Evolutionary conservation across 129 eudicot species (phyloP).

Genomic region (Flaveria bidentis): DNA sequence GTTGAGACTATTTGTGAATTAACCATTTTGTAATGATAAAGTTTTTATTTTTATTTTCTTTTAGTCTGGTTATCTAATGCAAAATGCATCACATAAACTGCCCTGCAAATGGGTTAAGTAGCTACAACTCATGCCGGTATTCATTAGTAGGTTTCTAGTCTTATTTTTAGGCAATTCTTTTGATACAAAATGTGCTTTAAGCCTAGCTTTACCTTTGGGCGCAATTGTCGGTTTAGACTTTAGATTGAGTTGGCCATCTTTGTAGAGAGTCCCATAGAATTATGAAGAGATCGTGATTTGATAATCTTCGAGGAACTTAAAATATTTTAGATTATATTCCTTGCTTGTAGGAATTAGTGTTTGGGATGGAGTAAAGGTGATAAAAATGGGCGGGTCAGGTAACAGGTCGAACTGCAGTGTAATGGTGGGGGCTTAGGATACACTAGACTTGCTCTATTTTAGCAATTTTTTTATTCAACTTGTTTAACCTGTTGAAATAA

Average conservation of each 20-base stretch:
- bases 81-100: background rate
- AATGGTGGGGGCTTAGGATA: no score
- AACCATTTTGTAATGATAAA: conserved; percentile 23
- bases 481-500: background rate
- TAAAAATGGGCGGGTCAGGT: background rate
- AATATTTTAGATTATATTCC: background rate
- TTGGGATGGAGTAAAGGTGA: background rate
- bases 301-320: no score
- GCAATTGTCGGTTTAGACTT: background rate
- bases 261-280: background rate
- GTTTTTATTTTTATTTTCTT: background rate
- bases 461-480: no score
- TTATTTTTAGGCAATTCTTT: background rate
- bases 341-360: background rate
- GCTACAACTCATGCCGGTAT: background rate
- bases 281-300: no score
- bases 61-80: background rate
- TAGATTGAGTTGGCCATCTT: background rate
- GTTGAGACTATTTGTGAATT: conserved; percentile 11
- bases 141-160: background rate
- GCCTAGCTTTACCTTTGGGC: background rate
- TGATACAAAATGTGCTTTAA: background rate
- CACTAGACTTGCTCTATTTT: no score
- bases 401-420: background rate
- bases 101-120: background rate